Percentiles rank a stretch among this genome's conserved stretches.
These are phyloP conservation scores for Maudiozyma humilis DNA, from an alignment of 1,139 yeast species.

Conservation along the genomic window DNA sequence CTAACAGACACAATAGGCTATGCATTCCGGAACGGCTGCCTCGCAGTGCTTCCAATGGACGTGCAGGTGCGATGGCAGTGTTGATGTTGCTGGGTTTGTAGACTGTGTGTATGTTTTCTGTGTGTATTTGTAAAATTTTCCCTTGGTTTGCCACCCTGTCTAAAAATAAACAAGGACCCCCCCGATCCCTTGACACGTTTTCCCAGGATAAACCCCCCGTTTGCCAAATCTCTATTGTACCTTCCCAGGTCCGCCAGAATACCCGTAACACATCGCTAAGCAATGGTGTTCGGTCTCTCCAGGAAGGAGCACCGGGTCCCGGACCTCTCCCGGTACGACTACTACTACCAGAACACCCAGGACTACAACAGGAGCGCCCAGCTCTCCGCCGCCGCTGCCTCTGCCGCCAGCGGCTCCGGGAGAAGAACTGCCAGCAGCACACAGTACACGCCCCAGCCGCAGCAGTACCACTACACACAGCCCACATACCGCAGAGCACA, in stretches of 20 bases:
- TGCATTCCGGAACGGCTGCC: neutral
- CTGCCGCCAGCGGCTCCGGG: slow-evolving; percentile 16
- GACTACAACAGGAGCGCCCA: slow-evolving; percentile 20
- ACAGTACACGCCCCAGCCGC: neutral
- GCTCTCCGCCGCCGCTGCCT: slow-evolving; percentile 29
- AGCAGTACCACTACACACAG: neutral
- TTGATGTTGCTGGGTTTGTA: no score
- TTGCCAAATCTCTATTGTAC: no score
- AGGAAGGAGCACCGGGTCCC: slow-evolving; percentile 27
- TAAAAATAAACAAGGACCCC: neutral
- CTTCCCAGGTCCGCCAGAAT: no score
- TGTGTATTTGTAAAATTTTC: no score
- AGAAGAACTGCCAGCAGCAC: neutral
- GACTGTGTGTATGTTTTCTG: no score
- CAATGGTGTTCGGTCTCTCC: slow-evolving; percentile 23
- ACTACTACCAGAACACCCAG: slow-evolving; percentile 21
- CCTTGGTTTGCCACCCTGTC: no score
- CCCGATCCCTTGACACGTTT: neutral
- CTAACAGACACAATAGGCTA: neutral
- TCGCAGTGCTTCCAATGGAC: no score
- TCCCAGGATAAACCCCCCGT: neutral
- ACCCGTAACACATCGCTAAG: no score
- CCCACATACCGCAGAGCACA: neutral
- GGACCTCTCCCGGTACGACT: slow-evolving; percentile 31
- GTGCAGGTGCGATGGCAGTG: no score